Evolutionary conservation across 176 grass and related monocot genomes (phyloP).

Genomic region (Zea luxurians): DNA sequence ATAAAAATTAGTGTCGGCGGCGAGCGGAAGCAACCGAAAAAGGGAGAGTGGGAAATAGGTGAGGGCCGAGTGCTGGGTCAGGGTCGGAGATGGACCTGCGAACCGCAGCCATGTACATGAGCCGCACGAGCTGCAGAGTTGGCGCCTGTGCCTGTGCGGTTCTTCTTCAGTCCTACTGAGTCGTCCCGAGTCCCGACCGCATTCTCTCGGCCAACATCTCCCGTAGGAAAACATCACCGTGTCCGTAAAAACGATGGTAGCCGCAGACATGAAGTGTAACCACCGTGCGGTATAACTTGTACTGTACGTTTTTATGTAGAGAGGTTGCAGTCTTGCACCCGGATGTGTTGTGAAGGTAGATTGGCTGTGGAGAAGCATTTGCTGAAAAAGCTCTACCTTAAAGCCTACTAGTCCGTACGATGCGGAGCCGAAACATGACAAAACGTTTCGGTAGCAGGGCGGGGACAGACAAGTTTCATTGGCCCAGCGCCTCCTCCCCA

Average conservation of each 20-base stretch:
- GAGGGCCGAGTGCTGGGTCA: constrained; percentile 14
- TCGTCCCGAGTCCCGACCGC: neutral
- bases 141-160: neutral
- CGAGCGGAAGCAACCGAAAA: constrained; percentile 51
- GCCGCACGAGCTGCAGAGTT: neutral
- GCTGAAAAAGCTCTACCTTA: constrained; percentile 16
- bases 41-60: neutral
- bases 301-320: neutral
- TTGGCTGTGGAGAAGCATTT: neutral
- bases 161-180: neutral
- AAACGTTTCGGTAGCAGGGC: constrained; percentile 34
- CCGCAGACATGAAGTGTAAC: neutral
- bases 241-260: neutral
- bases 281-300: neutral
- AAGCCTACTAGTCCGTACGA: constrained; percentile 8
- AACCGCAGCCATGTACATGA: constrained; percentile 34
- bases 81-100: constrained; percentile 41
- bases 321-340: neutral
- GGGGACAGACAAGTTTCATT: constrained; percentile 37
- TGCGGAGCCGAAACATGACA: constrained; percentile 23
- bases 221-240: neutral
- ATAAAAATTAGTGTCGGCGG: constrained; percentile 48
- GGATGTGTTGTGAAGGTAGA: neutral
- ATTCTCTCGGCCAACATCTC: neutral
- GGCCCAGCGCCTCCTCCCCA: constrained; percentile 28